Evolutionary conservation across 371 early-diverging fungal genomes (phyloP), one percentile per base, ranked within the genome.

Genomic region (Mortierella sp.): DNA sequence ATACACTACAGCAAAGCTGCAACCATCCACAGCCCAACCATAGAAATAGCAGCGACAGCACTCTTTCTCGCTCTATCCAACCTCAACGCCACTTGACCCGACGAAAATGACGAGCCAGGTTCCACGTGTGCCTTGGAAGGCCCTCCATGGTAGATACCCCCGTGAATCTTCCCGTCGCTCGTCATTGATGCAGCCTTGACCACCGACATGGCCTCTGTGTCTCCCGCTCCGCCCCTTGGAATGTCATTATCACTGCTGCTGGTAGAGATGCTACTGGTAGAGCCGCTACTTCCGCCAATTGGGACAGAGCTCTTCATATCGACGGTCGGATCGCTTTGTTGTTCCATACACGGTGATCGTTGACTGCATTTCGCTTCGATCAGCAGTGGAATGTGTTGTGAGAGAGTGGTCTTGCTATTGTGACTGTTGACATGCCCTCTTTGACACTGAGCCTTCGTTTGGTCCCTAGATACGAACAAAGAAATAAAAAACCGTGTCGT

Each of bases 181-280:
- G 70, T 64, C 52, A 26, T 64, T 22, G 68, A 37, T 16, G 63
- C 43, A 14, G 71, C 67, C 50, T 77, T 77, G 10, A 63, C 71
- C 19, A 77, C 76, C 2, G 66, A 3, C 70, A 76, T 70, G 10
- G 47, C 70, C 29, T 77, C 77, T n/a, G 71, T 77, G 1, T 64
- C 77, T 6, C 77, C 71, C 14, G 77, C 39, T 48, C 77, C 71
- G 0, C 77, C 71, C n/a, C 29, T 39, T 16, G 76, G 76, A 2
- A 16, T 26, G 22, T 24, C 47, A 7, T 61, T 31, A 24, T 29
- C 48, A n/a, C 26, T 48, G 11, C 55, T 53, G 29, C n/a, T n/a
- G n/a, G n/a, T n/a, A n/a, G n/a, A n/a, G n/a, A n/a, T n/a, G n/a
- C n/a, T n/a, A n/a, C n/a, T n/a, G n/a, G n/a, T n/a, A n/a, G n/a